Evolutionary conservation across 225 moss, liverwort and hornwort species (phyloP).

Genomic region (Pleurozium schreberi): DNA sequence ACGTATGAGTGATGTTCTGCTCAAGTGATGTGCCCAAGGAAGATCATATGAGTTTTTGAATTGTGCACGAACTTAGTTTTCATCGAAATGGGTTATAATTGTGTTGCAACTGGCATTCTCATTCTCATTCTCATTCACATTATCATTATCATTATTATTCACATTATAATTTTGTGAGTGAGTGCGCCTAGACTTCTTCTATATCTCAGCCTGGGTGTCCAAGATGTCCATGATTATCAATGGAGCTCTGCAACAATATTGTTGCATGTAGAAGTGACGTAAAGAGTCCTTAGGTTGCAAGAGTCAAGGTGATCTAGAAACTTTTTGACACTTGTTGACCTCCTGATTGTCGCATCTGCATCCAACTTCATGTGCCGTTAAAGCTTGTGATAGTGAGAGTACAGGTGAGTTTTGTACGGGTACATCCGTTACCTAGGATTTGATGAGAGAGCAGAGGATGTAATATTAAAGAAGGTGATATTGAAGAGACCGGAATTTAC

Average conservation of each 20-base stretch:
- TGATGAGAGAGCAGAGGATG: background rate
- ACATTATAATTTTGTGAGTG: background rate
- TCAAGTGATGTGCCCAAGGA: background rate
- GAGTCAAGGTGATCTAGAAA: background rate
- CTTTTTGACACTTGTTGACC: background rate
- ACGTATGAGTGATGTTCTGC: background rate
- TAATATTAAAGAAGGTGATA: background rate
- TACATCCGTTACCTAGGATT: background rate
- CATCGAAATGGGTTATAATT: background rate
- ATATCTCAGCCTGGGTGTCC: background rate
- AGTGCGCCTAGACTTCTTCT: background rate
- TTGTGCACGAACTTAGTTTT: background rate
- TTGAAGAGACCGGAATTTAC: background rate
- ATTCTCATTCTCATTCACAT: too few species aligned
- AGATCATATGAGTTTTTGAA: background rate
- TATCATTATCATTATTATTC: too few species aligned
- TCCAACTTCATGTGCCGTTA: background rate
- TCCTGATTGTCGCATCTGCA: background rate
- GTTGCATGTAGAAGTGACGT: background rate
- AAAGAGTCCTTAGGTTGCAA: background rate
- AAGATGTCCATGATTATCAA: background rate
- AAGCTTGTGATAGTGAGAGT: background rate
- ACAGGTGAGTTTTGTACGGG: background rate
- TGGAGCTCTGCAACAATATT: background rate
- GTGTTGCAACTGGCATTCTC: background rate